phyloP scores from a whole-genome alignment of 2,329 filamentous ascomycete genomes.

The Fusarium sp. region DNA sequence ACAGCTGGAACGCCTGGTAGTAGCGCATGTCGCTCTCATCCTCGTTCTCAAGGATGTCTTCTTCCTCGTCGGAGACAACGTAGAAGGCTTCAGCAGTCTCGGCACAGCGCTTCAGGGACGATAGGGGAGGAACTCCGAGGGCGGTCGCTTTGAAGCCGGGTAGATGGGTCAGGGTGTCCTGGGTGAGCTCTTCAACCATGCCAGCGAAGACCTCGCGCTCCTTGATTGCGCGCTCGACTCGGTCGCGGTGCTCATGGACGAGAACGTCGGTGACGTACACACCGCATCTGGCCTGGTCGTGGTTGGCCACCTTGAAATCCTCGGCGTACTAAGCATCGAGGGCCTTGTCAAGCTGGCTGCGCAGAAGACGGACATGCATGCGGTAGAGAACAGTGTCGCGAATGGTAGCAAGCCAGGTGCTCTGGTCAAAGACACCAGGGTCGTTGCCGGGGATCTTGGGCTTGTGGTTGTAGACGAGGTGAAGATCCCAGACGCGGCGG shows the following conservation, averaged over 20 bases:
- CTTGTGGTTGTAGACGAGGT: constrained; percentile 28
- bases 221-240: constrained; percentile 15
- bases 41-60: constrained; percentile 8
- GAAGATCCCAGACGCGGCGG: constrained; percentile 38
- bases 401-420: constrained; percentile 24
- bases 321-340: constrained; percentile 41
- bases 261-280: constrained; percentile 32
- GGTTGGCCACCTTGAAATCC: constrained; percentile 20
- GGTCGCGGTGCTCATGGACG: constrained; percentile 28
- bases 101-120: constrained; percentile 26
- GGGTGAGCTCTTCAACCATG: constrained; percentile 26
- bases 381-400: constrained; percentile 24
- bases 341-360: constrained; percentile 29
- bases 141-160: constrained; percentile 14
- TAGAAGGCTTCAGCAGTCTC: constrained; percentile 29
- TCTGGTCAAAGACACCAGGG: constrained; percentile 14
- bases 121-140: constrained; percentile 11
- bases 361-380: constrained; percentile 31
- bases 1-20: constrained; percentile 31
- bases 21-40: constrained; percentile 7
- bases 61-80: constrained; percentile 2
- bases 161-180: constrained; percentile 2
- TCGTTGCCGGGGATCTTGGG: constrained; percentile 27
- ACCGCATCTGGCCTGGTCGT: not conserved
- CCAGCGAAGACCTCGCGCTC: constrained; percentile 24